These are phyloP conservation scores for Tylopilus sp. DNA, from an alignment of 768 basidiomycete genomes.

Conservation along the genomic window DNA sequence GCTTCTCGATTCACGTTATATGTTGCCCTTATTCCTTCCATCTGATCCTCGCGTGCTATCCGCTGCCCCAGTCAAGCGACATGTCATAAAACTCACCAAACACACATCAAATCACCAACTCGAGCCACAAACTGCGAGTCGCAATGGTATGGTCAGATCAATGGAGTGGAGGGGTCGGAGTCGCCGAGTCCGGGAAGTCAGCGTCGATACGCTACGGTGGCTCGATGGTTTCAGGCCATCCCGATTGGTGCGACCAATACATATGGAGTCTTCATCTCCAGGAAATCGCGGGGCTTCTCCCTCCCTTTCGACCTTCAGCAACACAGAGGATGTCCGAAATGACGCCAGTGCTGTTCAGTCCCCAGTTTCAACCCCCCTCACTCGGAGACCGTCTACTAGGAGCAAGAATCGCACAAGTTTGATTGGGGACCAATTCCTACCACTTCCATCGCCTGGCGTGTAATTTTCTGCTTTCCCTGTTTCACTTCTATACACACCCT, in stretches of 20 bases:
- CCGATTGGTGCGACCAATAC: slow-evolving; percentile 51
- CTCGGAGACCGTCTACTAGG: slow-evolving; percentile 59
- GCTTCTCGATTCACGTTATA: slow-evolving; percentile 86
- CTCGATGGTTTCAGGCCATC: slow-evolving; percentile 60
- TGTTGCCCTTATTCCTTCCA: slow-evolving; percentile 87
- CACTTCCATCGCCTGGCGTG: slow-evolving; percentile 13
- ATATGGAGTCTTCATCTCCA: slow-evolving; percentile 33
- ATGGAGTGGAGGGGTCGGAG: slow-evolving; percentile 60
- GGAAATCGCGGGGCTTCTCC: slow-evolving; percentile 27
- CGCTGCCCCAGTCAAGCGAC: slow-evolving; percentile 52
- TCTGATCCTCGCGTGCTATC: slow-evolving; percentile 75
- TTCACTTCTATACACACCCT: slow-evolving; percentile 3
- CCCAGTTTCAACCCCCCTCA: slow-evolving; percentile 50
- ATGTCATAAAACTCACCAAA: slow-evolving; percentile 17
- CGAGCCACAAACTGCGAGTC: slow-evolving; percentile 38
- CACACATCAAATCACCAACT: slow-evolving; percentile 17
- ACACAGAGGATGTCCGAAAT: slow-evolving; percentile 32
- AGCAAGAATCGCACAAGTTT: slow-evolving; percentile 53
- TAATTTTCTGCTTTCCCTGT: slow-evolving; percentile 7
- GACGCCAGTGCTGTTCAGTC: slow-evolving; percentile 35
- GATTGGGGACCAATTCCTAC: slow-evolving; percentile 29
- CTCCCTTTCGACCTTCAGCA: slow-evolving; percentile 30
- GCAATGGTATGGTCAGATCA: slow-evolving; percentile 37
- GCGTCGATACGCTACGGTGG: slow-evolving; percentile 59
- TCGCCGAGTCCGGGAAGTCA: slow-evolving; percentile 58